phyloP scores from a whole-genome alignment of 2,329 filamentous ascomycete genomes.

The Colletotrichum endophyticum region DNA sequence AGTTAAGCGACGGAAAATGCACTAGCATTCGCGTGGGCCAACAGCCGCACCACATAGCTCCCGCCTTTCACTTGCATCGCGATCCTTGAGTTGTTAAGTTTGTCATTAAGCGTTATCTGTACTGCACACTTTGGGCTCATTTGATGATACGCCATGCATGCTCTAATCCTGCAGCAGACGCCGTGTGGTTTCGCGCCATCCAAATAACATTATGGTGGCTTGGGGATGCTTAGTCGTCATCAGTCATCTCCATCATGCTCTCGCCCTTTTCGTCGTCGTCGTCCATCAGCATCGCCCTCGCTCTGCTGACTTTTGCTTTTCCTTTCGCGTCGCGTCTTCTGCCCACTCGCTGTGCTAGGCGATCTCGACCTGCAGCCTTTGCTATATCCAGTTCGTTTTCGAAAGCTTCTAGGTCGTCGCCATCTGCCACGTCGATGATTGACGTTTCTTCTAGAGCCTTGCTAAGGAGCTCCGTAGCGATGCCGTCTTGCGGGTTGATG shows the following conservation, averaged over 20 bases:
- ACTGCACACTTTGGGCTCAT: neutral
- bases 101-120: neutral
- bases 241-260: slow-evolving; percentile 62
- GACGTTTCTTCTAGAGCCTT: slow-evolving; percentile 72
- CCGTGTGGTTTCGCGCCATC: neutral
- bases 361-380: slow-evolving; percentile 46
- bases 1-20: neutral
- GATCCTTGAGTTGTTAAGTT: neutral
- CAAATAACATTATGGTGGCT: neutral
- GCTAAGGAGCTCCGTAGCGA: slow-evolving; percentile 78
- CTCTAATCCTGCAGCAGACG: neutral
- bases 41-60: neutral
- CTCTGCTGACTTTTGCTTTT: slow-evolving; percentile 46
- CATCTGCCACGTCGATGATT: slow-evolving; percentile 47
- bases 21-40: neutral
- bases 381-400: slow-evolving; percentile 56
- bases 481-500: slow-evolving; percentile 78
- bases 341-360: slow-evolving; percentile 34
- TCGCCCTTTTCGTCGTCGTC: slow-evolving; percentile 43
- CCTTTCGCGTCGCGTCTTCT: slow-evolving; percentile 42
- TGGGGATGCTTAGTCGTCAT: slow-evolving; percentile 46
- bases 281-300: slow-evolving; percentile 35
- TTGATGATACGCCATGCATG: neutral
- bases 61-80: neutral
- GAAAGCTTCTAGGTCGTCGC: slow-evolving; percentile 52